These are phyloP conservation scores for Colletotrichum cordylinicola DNA, from an alignment of 2,329 filamentous ascomycete genomes.

Conservation along the genomic window DNA sequence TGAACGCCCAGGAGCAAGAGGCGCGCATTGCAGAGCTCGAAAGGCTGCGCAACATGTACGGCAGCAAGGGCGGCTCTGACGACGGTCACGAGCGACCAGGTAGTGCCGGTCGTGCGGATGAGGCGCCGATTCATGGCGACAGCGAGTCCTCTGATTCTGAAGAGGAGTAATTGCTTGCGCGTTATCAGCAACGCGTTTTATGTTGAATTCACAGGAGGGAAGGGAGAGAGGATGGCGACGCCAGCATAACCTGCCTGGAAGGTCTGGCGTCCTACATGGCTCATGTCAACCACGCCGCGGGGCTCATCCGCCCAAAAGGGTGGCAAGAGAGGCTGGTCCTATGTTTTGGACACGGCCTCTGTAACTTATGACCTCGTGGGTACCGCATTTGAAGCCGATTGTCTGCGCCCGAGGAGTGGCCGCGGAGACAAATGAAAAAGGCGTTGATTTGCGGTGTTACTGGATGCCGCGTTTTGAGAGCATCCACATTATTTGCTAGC, in stretches of 20 bases:
- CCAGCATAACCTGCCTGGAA: background rate
- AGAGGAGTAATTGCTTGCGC: constrained; percentile 37
- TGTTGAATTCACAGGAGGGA: background rate
- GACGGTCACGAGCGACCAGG: constrained; percentile 37
- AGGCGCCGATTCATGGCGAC: constrained; percentile 26
- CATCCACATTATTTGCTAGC: constrained; percentile 8
- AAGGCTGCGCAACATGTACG: constrained; percentile 53
- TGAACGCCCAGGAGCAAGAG: constrained; percentile 75
- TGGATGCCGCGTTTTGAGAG: background rate
- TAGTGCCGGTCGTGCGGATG: constrained; percentile 15
- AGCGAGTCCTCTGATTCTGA: constrained; percentile 53
- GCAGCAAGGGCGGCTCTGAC: constrained; percentile 22
- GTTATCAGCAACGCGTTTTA: background rate
- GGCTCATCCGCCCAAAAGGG: background rate
- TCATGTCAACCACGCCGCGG: background rate
- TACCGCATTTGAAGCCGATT: background rate
- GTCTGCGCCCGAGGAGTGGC: background rate
- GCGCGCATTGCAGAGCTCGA: constrained; percentile 66
- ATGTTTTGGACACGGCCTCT: background rate
- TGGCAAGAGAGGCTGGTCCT: background rate
- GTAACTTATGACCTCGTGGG: background rate
- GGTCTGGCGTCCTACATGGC: background rate
- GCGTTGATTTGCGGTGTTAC: constrained; percentile 2
- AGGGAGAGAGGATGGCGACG: background rate
- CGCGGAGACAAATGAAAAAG: background rate